Evolutionary conservation across 371 early-diverging fungal genomes (phyloP), one percentile per base, ranked within the genome.

Genomic region (Mortierella sp.): DNA sequence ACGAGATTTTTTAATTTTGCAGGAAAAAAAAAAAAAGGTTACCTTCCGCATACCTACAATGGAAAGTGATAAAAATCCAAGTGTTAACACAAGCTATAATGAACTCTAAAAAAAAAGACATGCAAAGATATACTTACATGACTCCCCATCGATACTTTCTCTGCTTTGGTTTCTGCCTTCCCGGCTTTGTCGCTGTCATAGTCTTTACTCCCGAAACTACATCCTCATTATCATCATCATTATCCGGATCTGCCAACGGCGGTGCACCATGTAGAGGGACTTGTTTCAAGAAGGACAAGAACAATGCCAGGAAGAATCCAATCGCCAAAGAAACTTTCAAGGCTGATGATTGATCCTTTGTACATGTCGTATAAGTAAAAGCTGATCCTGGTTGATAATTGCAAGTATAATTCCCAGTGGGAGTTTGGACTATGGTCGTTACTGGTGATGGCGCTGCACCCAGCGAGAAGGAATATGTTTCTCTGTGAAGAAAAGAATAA

Each of bases 391-490:
- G 80, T 23, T 26, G 8, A 37, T 67, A 79, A 32, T 42, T 43
- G 22, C 80, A 79, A 0, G 74, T 74, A 34, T 70, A 79, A 35
- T 79, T 79, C n/a, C 12, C 22, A 6, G 34, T 10, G 0, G 74
- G 68, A 9, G 68, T 74, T 32, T 69, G 56, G 10, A 79, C 64
- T 22, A 79, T 68, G 2, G 75, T 79, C 59, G 40, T 66, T 13
- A 74, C 32, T 13, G 80, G 71, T 19, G 74, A 26, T 8, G 80
- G 80, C 0, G 70, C 43, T 12, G 75, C 26, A 3, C 80, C 80
- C 3, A 79, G 32, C 29, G 80, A 79, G 51, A 79, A 74, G 2
- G 80, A 79, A 35, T 79, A 79, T 13, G 80, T 79, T 22, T 79
- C 75, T 70, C 78, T 78, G 17, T 34, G 7, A 57, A 28, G 51